Percentiles rank a stretch among this genome's conserved stretches.
Conservation (phyloP, 2,329 filamentous ascomycete genomes). For the Fusarium albidum region DNA sequence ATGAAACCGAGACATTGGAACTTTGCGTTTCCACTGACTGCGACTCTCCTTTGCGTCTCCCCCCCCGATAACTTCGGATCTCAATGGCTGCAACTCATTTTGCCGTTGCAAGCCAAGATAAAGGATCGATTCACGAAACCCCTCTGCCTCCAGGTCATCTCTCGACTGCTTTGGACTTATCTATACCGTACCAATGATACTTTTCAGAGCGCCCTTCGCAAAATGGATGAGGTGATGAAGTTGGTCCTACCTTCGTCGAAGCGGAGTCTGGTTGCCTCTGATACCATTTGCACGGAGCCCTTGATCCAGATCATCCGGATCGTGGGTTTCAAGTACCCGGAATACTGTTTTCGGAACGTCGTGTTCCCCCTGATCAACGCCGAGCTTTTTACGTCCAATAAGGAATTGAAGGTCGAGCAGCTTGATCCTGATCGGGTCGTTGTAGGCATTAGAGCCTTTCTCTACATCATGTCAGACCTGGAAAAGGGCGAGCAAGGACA, state of each 20-base stretch:
- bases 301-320: conserved; percentile 93
- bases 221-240: conserved; percentile 88
- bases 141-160: conserved; percentile 87
- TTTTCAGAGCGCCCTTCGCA: conserved; percentile 72
- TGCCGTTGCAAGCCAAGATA: conserved; percentile 79
- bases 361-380: conserved; percentile 97
- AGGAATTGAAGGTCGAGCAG: conserved; percentile 87
- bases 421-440: conserved; percentile 96
- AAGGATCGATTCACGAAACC: conserved; percentile 84
- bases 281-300: conserved; percentile 85
- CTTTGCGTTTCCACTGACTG: conserved; percentile 86
- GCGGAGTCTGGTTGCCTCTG: conserved; percentile 82
- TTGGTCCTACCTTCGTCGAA: conserved; percentile 84
- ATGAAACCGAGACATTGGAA: conserved; percentile 93
- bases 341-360: conserved; percentile 89
- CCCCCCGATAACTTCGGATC: conserved; percentile 82
- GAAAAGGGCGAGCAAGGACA: conserved; percentile 81
- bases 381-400: conserved; percentile 79
- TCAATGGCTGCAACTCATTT: conserved; percentile 86
- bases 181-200: conserved; percentile 84
- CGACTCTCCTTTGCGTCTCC: conserved; percentile 87
- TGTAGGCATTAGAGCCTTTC: conserved; percentile 93
- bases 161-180: conserved; percentile 92
- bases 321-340: conserved; percentile 91
- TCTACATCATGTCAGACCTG: conserved; percentile 91